Percentiles rank a stretch among this genome's conserved stretches.
Conservation (phyloP, 768 basidiomycete species). For the Chiua virens region DNA sequence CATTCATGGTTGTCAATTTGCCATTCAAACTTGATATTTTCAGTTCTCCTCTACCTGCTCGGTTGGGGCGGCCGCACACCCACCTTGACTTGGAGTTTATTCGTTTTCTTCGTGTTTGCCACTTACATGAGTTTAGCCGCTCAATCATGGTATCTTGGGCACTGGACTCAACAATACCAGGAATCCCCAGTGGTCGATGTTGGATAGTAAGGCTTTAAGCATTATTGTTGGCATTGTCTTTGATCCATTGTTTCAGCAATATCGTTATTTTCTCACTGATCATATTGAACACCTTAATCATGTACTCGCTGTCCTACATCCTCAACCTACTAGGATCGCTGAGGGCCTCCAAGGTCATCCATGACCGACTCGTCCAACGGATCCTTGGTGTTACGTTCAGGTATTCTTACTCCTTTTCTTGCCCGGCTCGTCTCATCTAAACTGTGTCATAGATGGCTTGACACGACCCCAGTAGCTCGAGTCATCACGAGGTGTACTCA, state of each 20-base stretch:
- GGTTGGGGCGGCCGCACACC: constrained; percentile 21
- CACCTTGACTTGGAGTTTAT: constrained; percentile 32
- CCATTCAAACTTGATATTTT: neutral
- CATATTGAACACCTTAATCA: constrained; percentile 27
- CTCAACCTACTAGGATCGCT: constrained; percentile 46
- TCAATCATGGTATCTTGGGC: constrained; percentile 43
- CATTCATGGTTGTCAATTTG: too few species aligned
- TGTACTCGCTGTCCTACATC: constrained; percentile 36
- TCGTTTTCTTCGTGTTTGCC: constrained; percentile 16
- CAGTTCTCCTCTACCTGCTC: constrained; percentile 16
- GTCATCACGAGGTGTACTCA: constrained; percentile 39
- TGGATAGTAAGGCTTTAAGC: constrained; percentile 26
- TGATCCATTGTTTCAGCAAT: constrained; percentile 39
- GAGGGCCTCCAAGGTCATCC: constrained; percentile 55
- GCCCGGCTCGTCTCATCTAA: constrained; percentile 25
- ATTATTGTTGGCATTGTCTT: neutral
- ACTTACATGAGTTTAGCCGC: constrained; percentile 19
- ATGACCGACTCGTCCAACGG: constrained; percentile 49
- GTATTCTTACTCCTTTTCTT: constrained; percentile 38
- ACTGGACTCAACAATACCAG: constrained; percentile 25
- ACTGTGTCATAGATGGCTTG: constrained; percentile 42
- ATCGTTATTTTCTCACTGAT: constrained; percentile 42
- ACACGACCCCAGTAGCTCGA: constrained; percentile 34
- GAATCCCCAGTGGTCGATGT: constrained; percentile 32
- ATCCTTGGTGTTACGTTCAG: constrained; percentile 62